phyloP scores from a whole-genome alignment of 306 rosid genomes.

The Erythrophleum fordii region DNA sequence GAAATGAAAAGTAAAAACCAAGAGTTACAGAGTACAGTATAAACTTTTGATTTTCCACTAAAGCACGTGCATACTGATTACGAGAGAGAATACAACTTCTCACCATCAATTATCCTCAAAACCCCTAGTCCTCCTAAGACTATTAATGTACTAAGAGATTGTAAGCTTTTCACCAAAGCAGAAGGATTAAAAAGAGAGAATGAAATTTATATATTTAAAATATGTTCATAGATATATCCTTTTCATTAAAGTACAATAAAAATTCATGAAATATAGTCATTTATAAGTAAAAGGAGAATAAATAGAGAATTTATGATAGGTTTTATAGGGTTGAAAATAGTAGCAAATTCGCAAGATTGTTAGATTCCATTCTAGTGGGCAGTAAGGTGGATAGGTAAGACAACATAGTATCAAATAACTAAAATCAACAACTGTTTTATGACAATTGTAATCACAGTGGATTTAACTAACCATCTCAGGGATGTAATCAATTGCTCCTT shows the following conservation, averaged over 20 bases:
- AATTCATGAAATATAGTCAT: conserved; percentile 14
- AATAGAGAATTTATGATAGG: conserved; percentile 4
- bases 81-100: background rate
- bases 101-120: conserved; percentile 13
- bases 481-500: conserved; percentile 82
- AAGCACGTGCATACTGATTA: no score
- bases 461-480: conserved; percentile 90
- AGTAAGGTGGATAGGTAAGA: background rate
- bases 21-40: background rate
- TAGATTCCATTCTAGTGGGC: background rate
- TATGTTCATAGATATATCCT: background rate
- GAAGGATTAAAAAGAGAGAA: background rate
- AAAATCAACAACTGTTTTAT: conserved; percentile 9
- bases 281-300: conserved; percentile 13
- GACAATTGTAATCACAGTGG: conserved; percentile 10
- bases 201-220: background rate
- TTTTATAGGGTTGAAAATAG: background rate
- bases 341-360: background rate
- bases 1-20: background rate
- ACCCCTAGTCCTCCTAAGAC: background rate
- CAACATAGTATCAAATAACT: background rate
- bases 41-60: background rate
- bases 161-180: background rate
- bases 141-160: background rate
- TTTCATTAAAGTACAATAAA: background rate